Evolutionary conservation across 208 protist genomes (phyloP), one percentile per base, ranked within the genome.

Genomic region (Sergeia podlipaevii): DNA sequence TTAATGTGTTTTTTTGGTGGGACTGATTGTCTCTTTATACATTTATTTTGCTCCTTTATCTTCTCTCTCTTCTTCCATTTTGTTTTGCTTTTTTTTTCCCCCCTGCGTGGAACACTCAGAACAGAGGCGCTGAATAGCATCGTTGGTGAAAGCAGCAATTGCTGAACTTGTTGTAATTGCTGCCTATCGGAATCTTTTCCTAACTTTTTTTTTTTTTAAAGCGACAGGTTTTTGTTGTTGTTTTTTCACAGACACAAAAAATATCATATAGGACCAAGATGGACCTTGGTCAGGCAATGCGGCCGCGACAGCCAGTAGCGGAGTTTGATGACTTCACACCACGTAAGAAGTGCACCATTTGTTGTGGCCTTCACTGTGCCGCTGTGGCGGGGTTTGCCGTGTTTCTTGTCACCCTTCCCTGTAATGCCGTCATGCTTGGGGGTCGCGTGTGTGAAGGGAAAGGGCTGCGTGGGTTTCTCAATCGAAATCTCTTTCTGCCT

Each of bases 321-420:
- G 44, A 60, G 1, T 88, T 83, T 37, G 56, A 78, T 15, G 82
- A 90, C 56, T 64, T 70, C 17, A 62, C 80, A 44, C 60, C 65
- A 2, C 71, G 86, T 10, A 72, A 36, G 7, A 93, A 93, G 64
- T 93, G 86, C 45, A 74, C 76, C 8, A 39, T 88, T 8, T 93
- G 86, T 41, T 93, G 86, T 53, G 86, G 68, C 20, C 38, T 78
- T 7, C 68, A 77, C 38, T 82, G 61, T 28, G 76, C 76, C 33
- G 55, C 61, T 28, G 38, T 75, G 34, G 32, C 60, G 6, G 78
- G 78, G 48, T 62, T 39, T 20, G 45, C 47, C 23, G 42, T 65
- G 4, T 83, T 85, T 41, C 20, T 41, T 10, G 56, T 93, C 21
- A 85, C 76, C 11, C 60, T 93, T 23, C 59, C 76, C 13, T 93